These are phyloP conservation scores for Athelia sp. DNA, from an alignment of 1,284 basidiomycete genomes.

Conservation along the genomic window DNA sequence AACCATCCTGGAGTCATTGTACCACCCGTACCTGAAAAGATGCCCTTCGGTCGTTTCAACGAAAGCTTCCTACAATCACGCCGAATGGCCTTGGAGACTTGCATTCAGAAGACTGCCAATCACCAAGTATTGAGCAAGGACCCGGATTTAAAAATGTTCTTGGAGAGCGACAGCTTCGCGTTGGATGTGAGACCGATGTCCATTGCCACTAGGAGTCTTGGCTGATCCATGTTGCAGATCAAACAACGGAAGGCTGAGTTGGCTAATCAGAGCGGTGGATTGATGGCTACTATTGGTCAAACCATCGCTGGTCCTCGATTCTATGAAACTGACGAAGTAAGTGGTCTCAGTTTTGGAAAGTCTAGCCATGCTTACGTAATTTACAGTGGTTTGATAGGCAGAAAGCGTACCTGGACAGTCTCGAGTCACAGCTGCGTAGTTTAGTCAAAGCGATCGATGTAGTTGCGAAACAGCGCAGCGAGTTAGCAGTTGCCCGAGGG, in stretches of 20 bases:
- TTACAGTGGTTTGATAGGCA: slow-evolving; percentile 89
- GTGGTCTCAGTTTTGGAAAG: slow-evolving; percentile 8
- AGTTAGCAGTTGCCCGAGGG: slow-evolving; percentile 59
- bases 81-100: slow-evolving; percentile 81
- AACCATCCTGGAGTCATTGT: slow-evolving; percentile 98
- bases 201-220: not conserved
- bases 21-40: slow-evolving; percentile 96
- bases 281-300: slow-evolving; percentile 78
- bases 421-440: slow-evolving; percentile 85
- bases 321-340: slow-evolving; percentile 87
- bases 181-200: slow-evolving; percentile 56
- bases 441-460: slow-evolving; percentile 82
- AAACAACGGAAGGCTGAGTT: slow-evolving; percentile 81
- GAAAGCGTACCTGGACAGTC: slow-evolving; percentile 79
- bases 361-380: slow-evolving; percentile 4
- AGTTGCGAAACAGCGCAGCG: slow-evolving; percentile 78
- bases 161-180: slow-evolving; percentile 84
- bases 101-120: slow-evolving; percentile 82
- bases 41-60: slow-evolving; percentile 86
- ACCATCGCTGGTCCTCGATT: slow-evolving; percentile 80
- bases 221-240: slow-evolving; percentile 46
- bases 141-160: slow-evolving; percentile 78
- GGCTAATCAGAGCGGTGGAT: slow-evolving; percentile 68
- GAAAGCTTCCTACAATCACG: slow-evolving; percentile 85
- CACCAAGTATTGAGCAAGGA: slow-evolving; percentile 87